A percentile compares a stretch with the other conserved stretches of the same genome.
These are phyloP conservation scores for Phlyctochytrium planicorne DNA, from an alignment of 192 early-diverging fungal species.

Conservation along the genomic window DNA sequence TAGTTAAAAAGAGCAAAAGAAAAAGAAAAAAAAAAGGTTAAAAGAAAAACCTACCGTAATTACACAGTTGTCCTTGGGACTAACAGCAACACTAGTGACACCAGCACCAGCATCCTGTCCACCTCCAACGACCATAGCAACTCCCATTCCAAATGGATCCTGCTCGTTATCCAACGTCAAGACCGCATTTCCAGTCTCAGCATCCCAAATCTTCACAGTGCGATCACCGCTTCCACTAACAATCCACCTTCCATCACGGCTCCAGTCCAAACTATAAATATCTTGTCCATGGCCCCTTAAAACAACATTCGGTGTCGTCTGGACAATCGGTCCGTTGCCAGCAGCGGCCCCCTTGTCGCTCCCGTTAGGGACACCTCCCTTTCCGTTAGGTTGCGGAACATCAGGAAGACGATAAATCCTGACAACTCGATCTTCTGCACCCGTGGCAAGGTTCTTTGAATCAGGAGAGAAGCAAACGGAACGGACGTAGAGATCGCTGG, in stretches of 20 bases:
- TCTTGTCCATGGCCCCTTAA: conserved; percentile 87
- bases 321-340: conserved; percentile 1
- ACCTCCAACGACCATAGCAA: neutral
- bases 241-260: conserved; percentile 82
- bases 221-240: conserved; percentile 77
- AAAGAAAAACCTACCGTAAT: conserved; percentile 60
- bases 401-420: conserved; percentile 46
- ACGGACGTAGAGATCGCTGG: conserved; percentile 87
- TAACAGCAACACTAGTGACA: conserved; percentile 7
- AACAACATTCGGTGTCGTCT: conserved; percentile 3
- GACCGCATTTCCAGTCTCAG: conserved; percentile 18
- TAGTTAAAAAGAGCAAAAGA: neutral
- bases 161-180: conserved; percentile 42
- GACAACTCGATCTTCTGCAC: conserved; percentile 94
- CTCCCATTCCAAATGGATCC: neutral
- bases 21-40: neutral
- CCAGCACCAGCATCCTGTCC: conserved; percentile 2
- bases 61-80: conserved; percentile 74
- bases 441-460: conserved; percentile 85
- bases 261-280: conserved; percentile 95
- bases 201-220: conserved; percentile 82
- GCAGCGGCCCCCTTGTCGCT: neutral
- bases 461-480: conserved; percentile 96
- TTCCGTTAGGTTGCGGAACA: too few relatives aligned
- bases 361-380: too few relatives aligned